These are phyloP conservation scores for Begonia peltatifolia DNA, from an alignment of 306 rosid species.

Conservation along the genomic window DNA sequence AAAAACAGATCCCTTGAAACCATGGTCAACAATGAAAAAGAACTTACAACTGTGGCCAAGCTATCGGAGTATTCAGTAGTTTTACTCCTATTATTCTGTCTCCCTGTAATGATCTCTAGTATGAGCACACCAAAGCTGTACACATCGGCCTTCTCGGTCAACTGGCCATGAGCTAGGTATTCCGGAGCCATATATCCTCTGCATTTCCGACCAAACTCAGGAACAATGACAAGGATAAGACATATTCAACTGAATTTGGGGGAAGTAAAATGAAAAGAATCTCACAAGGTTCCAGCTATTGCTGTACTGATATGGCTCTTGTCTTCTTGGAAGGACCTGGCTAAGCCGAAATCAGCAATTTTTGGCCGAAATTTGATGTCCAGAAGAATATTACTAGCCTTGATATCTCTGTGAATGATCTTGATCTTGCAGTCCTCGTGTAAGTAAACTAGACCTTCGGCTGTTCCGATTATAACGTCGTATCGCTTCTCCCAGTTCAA, in stretches of 20 bases:
- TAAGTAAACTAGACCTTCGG: conserved; percentile 76
- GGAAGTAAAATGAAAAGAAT: not conserved
- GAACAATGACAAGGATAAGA: not conserved
- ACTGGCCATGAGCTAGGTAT: conserved; percentile 84
- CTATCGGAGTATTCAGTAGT: conserved; percentile 57
- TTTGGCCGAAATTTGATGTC: conserved; percentile 65
- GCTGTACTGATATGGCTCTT: conserved; percentile 91
- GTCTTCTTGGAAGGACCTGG: conserved; percentile 76
- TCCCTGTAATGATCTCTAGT: conserved; percentile 57
- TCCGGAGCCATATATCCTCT: conserved; percentile 98
- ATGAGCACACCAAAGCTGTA: conserved; percentile 76
- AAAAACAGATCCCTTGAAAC: too few species aligned
- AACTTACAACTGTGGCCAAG: conserved; percentile 49
- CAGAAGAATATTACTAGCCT: conserved; percentile 78
- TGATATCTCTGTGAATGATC: conserved; percentile 90
- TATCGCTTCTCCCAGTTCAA: conserved; percentile 75
- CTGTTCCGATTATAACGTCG: conserved; percentile 52
- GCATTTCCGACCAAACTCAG: conserved; percentile 4
- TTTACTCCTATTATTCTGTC: conserved; percentile 67
- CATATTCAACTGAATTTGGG: not conserved
- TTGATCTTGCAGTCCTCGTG: conserved; percentile 54
- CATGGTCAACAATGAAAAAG: not conserved
- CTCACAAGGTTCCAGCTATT: conserved; percentile 90
- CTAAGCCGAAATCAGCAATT: conserved; percentile 96
- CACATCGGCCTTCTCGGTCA: conserved; percentile 81